phyloP scores from a whole-genome alignment of 208 protist species.

The Leptomonas seymouri region DNA sequence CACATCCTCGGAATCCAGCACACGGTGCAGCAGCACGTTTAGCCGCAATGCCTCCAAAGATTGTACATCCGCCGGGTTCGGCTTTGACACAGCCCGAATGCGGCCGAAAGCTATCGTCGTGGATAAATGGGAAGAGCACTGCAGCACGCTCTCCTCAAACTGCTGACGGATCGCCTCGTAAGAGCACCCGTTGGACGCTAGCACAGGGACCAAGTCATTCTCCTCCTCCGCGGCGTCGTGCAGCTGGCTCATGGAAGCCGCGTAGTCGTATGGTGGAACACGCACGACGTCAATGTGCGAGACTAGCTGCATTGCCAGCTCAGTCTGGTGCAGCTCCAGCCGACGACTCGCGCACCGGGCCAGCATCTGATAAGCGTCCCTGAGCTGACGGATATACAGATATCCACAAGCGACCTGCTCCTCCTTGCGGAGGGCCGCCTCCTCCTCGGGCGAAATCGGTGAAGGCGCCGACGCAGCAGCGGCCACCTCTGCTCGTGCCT shows the following conservation, averaged over 20 bases:
- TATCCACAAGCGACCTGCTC: conserved; percentile 57
- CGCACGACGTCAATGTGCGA: conserved; percentile 64
- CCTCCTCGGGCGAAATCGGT: conserved; percentile 8
- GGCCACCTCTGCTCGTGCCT: conserved; percentile 7
- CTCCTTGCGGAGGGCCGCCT: conserved; percentile 34
- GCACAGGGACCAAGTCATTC: conserved; percentile 14
- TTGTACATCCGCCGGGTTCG: conserved; percentile 53
- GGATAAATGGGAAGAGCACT: conserved; percentile 52
- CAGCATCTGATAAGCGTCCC: conserved; percentile 62
- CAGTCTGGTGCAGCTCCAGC: conserved; percentile 59
- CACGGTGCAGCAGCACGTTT: conserved; percentile 71
- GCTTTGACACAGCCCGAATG: conserved; percentile 48
- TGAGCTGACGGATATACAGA: conserved; percentile 64
- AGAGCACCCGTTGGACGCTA: conserved; percentile 24
- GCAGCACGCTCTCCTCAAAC: conserved; percentile 47
- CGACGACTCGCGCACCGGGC: conserved; percentile 63
- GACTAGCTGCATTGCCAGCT: conserved; percentile 59
- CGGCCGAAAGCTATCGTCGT: conserved; percentile 48
- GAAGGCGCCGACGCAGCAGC: background rate
- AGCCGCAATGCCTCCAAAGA: conserved; percentile 72
- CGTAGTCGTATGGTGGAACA: conserved; percentile 56
- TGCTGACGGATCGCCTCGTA: conserved; percentile 22
- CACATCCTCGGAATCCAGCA: conserved; percentile 51
- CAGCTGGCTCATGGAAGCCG: conserved; percentile 24
- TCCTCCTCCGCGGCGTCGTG: conserved; percentile 24